These are phyloP conservation scores for Corchorus capsularis DNA, from an alignment of 345 rosid species.

Conservation along the genomic window DNA sequence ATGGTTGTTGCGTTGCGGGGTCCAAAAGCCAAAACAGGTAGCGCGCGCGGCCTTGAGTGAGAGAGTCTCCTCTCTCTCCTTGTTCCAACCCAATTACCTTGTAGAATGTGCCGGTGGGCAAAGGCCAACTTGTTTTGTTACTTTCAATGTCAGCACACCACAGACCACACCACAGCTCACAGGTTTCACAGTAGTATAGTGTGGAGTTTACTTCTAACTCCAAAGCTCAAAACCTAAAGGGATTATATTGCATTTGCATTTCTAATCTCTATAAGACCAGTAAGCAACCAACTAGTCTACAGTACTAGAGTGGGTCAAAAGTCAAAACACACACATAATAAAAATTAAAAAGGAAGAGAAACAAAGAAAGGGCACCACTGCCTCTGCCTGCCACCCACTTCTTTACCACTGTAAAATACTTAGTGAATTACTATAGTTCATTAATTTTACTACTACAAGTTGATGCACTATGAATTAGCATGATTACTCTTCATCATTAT, in stretches of 20 bases:
- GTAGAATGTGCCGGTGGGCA: conserved; percentile 38
- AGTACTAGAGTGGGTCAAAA: not conserved
- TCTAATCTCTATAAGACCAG: not conserved
- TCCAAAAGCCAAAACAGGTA: no score
- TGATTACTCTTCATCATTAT: conserved; percentile 7
- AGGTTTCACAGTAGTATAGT: conserved; percentile 2
- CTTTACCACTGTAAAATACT: not conserved
- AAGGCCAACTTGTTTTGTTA: conserved; percentile 40
- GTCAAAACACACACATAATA: not conserved
- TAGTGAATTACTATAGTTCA: not conserved
- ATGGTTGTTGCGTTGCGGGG: no score
- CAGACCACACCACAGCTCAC: conserved; percentile 32
- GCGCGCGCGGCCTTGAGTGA: no score
- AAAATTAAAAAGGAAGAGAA: no score
- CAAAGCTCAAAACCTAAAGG: not conserved
- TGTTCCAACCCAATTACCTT: not conserved
- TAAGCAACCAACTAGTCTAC: not conserved
- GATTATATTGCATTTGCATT: not conserved
- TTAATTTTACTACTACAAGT: not conserved
- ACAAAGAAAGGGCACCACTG: not conserved
- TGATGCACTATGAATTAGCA: not conserved
- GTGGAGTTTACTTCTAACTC: not conserved
- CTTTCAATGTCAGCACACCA: conserved; percentile 53
- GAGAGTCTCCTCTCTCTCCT: conserved; percentile 1
- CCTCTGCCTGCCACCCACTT: not conserved